Evolutionary conservation across 495 filamentous ascomycete species (phyloP), one percentile per base, ranked within the genome.

Genomic region (Letharia lupina): DNA sequence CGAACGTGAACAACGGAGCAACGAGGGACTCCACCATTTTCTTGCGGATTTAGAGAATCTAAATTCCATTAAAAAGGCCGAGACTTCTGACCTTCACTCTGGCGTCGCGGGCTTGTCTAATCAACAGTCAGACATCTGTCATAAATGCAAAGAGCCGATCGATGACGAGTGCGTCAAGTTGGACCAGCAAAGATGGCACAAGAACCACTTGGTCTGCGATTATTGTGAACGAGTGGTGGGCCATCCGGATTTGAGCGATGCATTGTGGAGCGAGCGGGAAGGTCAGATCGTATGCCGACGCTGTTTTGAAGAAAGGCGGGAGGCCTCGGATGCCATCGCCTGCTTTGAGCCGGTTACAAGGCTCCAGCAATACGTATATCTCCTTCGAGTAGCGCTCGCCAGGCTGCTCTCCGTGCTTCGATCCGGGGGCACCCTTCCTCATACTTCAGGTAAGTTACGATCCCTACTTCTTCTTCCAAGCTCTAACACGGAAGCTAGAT

Each of bases 321-420:
- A 79, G 57, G 71, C 74, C 18, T 71, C 80, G 4, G 83, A 84
- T 62, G 80, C 81, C 2, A 74, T 80, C 62, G 76, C 76, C 11
- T 81, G 80, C 3, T 89, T 91, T 71, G 75, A 79, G 61, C 83
- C 81, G 44, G 84, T 96, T 35, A 86, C 91, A 16, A 89, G 93
- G 72, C 80, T 99, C 62, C 87, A 91, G 73, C 94, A 98, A 75
- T 99, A 96, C 71, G 86, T 98, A 16, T 97, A 95, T 75, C 79
- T 99, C 52, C 79, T 99, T 42, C 85, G 88, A 72, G 93, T 98
- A 39, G 94, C 95, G 48, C 86, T 98, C 60, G 95, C 95, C 11
- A 83, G 95, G 63, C 81, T 99, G 44, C 81, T 99, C 47, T 87
- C 91, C 23, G 95, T 93, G 28, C 83, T 99, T 56, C 86, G 91